These are phyloP conservation scores for Pholiota molesta DNA, from an alignment of 768 basidiomycete species.

Conservation along the genomic window DNA sequence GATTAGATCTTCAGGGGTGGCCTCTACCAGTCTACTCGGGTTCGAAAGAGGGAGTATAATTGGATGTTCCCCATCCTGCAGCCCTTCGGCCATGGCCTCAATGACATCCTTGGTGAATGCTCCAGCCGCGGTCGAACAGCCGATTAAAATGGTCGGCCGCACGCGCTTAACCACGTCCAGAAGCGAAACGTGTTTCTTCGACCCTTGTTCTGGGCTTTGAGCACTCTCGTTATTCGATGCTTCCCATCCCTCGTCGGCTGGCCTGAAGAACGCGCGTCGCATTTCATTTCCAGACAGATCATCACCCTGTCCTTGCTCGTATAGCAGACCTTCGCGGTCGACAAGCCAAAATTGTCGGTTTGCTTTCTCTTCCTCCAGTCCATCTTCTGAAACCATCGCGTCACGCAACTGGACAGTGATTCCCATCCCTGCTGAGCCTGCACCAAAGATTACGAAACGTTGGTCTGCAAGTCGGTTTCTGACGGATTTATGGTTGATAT, in stretches of 20 bases:
- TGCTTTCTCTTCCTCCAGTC: conserved; percentile 57
- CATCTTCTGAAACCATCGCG: conserved; percentile 65
- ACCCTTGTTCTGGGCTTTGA: conserved; percentile 20
- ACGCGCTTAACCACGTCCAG: conserved; percentile 72
- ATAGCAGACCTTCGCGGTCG: conserved; percentile 50
- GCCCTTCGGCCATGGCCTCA: conserved; percentile 55
- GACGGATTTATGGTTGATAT: conserved; percentile 1
- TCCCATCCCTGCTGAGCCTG: conserved; percentile 83
- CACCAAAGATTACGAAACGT: conserved; percentile 77
- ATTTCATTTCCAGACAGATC: conserved; percentile 14
- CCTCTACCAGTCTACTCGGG: conserved; percentile 78
- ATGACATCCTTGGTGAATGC: conserved; percentile 80
- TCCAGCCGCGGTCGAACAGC: conserved; percentile 77
- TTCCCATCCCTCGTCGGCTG: conserved; percentile 42
- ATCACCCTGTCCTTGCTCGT: conserved; percentile 30
- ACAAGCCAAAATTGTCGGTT: conserved; percentile 71
- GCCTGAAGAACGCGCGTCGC: conserved; percentile 58
- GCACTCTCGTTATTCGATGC: neutral
- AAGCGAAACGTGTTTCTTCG: conserved; percentile 49
- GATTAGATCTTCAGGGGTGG: conserved; percentile 68
- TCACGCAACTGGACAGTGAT: conserved; percentile 78
- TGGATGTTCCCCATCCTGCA: conserved; percentile 65
- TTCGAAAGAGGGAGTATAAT: conserved; percentile 88
- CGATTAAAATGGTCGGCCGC: conserved; percentile 83
- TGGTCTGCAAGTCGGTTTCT: conserved; percentile 60